A percentile compares a stretch with the other conserved stretches of the same genome.
These are phyloP conservation scores for Trichoderma koningiopsis DNA, from an alignment of 2,329 filamentous ascomycete genomes.

Conservation along the genomic window DNA sequence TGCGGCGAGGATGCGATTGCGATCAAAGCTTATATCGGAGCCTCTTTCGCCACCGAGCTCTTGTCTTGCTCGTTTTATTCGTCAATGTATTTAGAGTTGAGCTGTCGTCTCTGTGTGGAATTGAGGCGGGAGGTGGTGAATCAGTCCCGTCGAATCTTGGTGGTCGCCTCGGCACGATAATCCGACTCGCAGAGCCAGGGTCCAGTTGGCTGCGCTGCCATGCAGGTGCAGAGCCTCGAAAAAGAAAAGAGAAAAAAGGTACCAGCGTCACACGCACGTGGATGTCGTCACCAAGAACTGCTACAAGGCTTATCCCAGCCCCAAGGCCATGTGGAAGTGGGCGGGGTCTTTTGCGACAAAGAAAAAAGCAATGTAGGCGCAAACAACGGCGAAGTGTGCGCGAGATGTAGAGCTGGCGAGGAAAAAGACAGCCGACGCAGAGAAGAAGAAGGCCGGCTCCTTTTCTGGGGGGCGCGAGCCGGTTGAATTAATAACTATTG, in stretches of 20 bases:
- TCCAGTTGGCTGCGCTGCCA: slow-evolving; percentile 9
- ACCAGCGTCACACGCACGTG: not conserved
- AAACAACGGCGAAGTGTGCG: not conserved
- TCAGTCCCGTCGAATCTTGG: not conserved
- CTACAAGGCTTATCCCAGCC: not conserved
- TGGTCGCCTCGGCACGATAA: slow-evolving; percentile 8
- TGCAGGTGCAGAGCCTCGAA: slow-evolving; percentile 10
- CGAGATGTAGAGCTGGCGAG: not conserved
- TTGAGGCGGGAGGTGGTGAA: not conserved
- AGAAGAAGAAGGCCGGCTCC: not conserved
- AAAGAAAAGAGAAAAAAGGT: not conserved
- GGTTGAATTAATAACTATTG: slow-evolving; percentile 5
- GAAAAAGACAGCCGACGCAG: not conserved
- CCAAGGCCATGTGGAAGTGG: not conserved
- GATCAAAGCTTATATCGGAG: not conserved
- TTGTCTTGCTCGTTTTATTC: not conserved
- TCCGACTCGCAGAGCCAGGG: slow-evolving; percentile 19
- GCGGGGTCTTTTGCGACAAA: not conserved
- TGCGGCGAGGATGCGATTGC: slow-evolving; percentile 5
- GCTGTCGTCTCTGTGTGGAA: not conserved
- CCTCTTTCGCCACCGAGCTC: not conserved
- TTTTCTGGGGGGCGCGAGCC: not conserved
- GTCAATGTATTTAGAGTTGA: not conserved
- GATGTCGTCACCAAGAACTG: slow-evolving; percentile 11
- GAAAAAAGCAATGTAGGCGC: not conserved